Conservation (phyloP, 306 rosid genomes). For the Acmispon strigosus region DNA sequence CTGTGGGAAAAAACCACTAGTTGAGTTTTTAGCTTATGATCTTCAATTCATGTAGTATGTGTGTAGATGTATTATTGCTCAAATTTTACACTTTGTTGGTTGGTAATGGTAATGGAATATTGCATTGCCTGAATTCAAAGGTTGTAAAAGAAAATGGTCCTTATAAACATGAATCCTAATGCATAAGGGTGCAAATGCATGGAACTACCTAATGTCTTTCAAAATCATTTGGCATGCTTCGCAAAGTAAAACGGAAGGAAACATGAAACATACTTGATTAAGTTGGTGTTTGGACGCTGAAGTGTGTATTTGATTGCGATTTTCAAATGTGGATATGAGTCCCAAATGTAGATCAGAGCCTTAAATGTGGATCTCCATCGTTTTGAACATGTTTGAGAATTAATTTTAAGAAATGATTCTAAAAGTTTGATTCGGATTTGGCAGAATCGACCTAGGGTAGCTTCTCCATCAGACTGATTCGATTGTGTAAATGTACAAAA, state of each 20-base stretch:
- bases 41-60: conserved; percentile 9
- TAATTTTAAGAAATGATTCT: too few species aligned
- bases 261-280: not conserved
- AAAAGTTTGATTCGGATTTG: too few species aligned
- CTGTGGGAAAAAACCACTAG: conserved; percentile 25
- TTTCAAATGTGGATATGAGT: too few species aligned
- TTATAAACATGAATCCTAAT: not conserved
- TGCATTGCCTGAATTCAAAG: not conserved
- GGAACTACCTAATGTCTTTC: not conserved
- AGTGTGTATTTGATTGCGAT: too few species aligned
- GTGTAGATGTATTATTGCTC: conserved; percentile 11
- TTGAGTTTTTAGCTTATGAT: conserved; percentile 27
- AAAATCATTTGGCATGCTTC: not conserved
- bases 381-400: too few species aligned
- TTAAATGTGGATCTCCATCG: too few species aligned
- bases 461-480: too few species aligned
- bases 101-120: conserved; percentile 1
- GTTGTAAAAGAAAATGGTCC: not conserved
- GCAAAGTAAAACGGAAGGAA: not conserved
- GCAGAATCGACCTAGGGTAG: too few species aligned
- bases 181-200: not conserved
- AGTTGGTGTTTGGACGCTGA: too few species aligned
- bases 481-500: too few species aligned
- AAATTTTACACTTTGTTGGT: not conserved
- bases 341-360: too few species aligned